Conservation (phyloP, 352 stramenopile genomes). For the Phytopythium kandeliae region DNA sequence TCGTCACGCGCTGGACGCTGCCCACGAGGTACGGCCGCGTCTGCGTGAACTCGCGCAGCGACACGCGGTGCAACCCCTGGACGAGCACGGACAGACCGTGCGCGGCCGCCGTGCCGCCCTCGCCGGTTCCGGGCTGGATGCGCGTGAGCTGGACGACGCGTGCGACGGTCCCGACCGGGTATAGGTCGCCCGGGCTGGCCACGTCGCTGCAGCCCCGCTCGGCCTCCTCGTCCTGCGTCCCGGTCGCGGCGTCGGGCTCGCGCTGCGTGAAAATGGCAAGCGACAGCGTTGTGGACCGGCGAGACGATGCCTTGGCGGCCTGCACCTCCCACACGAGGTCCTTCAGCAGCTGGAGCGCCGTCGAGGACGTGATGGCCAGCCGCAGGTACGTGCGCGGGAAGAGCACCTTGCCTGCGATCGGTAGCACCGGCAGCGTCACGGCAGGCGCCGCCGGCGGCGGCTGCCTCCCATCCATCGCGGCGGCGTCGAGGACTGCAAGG, state of each 20-base stretch:
- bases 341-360: slow-evolving; percentile 68
- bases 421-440: slow-evolving; percentile 54
- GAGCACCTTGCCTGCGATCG: slow-evolving; percentile 63
- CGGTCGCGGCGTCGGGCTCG: slow-evolving; percentile 11
- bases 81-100: slow-evolving; percentile 58
- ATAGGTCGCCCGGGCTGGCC: slow-evolving; percentile 30
- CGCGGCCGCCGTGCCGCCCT: slow-evolving; percentile 3
- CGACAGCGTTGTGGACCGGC: slow-evolving; percentile 30
- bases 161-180: slow-evolving; percentile 52
- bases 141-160: slow-evolving; percentile 74
- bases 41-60: slow-evolving; percentile 39
- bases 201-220: slow-evolving; percentile 11
- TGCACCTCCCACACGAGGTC: slow-evolving; percentile 74
- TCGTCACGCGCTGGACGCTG: slow-evolving; percentile 28
- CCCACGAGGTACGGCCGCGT: slow-evolving; percentile 56
- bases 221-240: slow-evolving; percentile 3
- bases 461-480: slow-evolving; percentile 9
- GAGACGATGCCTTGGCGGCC: slow-evolving; percentile 34
- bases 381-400: slow-evolving; percentile 75
- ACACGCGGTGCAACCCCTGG: slow-evolving; percentile 50
- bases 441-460: slow-evolving; percentile 12
- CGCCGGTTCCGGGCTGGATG: slow-evolving; percentile 27
- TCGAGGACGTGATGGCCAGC: slow-evolving; percentile 53
- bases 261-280: slow-evolving; percentile 63
- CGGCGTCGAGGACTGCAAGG: not conserved